Conservation (phyloP, 345 rosid species). For the Eucalyptus marginata region DNA sequence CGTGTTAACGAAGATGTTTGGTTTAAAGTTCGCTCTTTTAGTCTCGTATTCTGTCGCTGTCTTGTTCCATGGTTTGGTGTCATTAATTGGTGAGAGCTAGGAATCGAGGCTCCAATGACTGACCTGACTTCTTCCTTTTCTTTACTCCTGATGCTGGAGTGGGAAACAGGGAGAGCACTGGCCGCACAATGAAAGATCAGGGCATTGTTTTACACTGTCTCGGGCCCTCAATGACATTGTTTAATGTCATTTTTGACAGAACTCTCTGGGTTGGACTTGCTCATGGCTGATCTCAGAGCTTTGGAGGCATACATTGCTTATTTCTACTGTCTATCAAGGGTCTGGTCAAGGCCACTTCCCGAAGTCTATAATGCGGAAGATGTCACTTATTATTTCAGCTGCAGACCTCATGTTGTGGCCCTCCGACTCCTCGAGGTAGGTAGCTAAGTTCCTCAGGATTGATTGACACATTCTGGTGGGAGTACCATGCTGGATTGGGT, state of each 20-base stretch:
- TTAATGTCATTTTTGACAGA: conserved; percentile 24
- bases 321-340: conserved; percentile 46
- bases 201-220: not conserved
- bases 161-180: not conserved
- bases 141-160: not conserved
- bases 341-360: conserved; percentile 92
- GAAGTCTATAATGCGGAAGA: conserved; percentile 68
- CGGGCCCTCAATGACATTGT: not conserved
- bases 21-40: not conserved
- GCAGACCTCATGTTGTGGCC: conserved; percentile 84
- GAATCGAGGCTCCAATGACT: not conserved
- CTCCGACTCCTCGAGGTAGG: conserved; percentile 84
- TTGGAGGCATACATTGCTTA: conserved; percentile 64
- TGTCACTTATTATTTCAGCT: conserved; percentile 68
- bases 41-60: not conserved
- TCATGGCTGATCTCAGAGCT: conserved; percentile 93
- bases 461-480: not conserved
- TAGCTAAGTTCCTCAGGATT: not conserved
- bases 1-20: not conserved
- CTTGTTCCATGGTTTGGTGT: not conserved
- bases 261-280: conserved; percentile 68
- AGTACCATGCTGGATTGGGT: not conserved
- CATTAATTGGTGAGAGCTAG: not conserved
- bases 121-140: not conserved
- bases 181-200: not conserved